Evolutionary conservation across 2,329 filamentous ascomycete species (phyloP).

Genomic region (Onygenales sp.): DNA sequence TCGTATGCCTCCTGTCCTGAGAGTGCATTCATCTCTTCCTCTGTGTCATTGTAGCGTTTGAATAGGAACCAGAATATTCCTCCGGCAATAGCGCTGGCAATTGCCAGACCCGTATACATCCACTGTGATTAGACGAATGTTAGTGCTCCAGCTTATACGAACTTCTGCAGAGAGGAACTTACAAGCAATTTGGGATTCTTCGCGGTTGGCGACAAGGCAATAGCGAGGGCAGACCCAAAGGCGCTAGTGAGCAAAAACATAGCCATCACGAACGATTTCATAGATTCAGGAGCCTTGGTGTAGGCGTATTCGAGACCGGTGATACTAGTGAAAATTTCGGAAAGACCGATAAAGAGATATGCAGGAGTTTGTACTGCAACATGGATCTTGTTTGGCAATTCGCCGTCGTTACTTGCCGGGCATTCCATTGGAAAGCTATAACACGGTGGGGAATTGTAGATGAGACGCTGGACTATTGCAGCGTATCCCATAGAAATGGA

Average conservation of each 20-base stretch:
- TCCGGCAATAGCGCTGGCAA: slow-evolving; percentile 41
- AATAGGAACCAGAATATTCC: slow-evolving; percentile 46
- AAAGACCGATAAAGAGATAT: slow-evolving; percentile 36
- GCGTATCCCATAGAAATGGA: slow-evolving; percentile 53
- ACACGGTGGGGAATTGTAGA: slow-evolving; percentile 46
- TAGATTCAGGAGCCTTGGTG: slow-evolving; percentile 60
- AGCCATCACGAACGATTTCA: slow-evolving; percentile 54
- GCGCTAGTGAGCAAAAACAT: slow-evolving; percentile 50
- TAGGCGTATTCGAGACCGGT: slow-evolving; percentile 66
- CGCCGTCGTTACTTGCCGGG: slow-evolving; percentile 24
- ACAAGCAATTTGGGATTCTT: slow-evolving; percentile 53
- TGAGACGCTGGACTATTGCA: slow-evolving; percentile 46
- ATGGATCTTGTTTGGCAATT: slow-evolving; percentile 30
- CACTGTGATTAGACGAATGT: slow-evolving; percentile 26
- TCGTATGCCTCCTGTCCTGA: slow-evolving; percentile 18
- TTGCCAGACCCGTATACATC: slow-evolving; percentile 52
- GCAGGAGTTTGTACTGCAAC: slow-evolving; percentile 37
- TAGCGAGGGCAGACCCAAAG: slow-evolving; percentile 49
- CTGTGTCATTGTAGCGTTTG: slow-evolving; percentile 37
- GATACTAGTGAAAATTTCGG: slow-evolving; percentile 54
- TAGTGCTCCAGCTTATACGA: not conserved
- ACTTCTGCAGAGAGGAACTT: not conserved
- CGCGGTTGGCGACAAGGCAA: slow-evolving; percentile 51
- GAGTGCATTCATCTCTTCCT: slow-evolving; percentile 43
- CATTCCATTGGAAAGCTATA: slow-evolving; percentile 32